Evolutionary conservation across 495 filamentous ascomycete genomes (phyloP).

Genomic region (Penicillium chermesinum): DNA sequence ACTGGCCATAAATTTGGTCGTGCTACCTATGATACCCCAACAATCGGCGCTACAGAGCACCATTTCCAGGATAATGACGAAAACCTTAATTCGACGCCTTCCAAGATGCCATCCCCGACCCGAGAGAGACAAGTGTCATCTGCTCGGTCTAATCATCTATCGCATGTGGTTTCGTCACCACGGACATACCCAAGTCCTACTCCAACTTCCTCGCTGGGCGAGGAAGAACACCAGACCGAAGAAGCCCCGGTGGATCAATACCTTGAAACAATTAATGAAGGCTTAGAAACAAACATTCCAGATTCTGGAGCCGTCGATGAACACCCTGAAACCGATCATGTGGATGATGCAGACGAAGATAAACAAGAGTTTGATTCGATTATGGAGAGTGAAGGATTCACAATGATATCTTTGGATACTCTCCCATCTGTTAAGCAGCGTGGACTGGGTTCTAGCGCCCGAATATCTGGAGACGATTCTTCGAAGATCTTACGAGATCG

Average conservation of each 20-base stretch:
- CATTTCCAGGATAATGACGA: conserved; percentile 26
- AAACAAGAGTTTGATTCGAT: conserved; percentile 52
- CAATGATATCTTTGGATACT: conserved; percentile 54
- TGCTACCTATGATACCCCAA: conserved; percentile 25
- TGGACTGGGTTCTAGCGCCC: conserved; percentile 23
- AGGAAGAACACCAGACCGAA: conserved; percentile 28
- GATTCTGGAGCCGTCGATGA: conserved; percentile 37
- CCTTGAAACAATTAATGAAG: neutral
- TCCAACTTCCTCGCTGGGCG: conserved; percentile 36
- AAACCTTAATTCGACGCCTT: conserved; percentile 36
- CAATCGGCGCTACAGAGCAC: conserved; percentile 28
- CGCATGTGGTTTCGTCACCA: conserved; percentile 31
- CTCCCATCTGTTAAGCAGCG: conserved; percentile 43
- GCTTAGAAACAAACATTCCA: neutral
- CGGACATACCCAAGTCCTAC: conserved; percentile 40
- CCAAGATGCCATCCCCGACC: conserved; percentile 37
- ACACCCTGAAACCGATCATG: no score
- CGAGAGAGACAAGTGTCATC: conserved; percentile 24
- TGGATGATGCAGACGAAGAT: no score
- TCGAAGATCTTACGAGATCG: conserved; percentile 25
- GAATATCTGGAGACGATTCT: conserved; percentile 12
- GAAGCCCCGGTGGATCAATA: neutral
- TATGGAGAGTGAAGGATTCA: conserved; percentile 57
- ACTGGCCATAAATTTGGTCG: conserved; percentile 16
- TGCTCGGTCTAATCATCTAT: conserved; percentile 28